Evolutionary conservation across 495 filamentous ascomycete species (phyloP).

Genomic region (Aspergillus avenaceus): DNA sequence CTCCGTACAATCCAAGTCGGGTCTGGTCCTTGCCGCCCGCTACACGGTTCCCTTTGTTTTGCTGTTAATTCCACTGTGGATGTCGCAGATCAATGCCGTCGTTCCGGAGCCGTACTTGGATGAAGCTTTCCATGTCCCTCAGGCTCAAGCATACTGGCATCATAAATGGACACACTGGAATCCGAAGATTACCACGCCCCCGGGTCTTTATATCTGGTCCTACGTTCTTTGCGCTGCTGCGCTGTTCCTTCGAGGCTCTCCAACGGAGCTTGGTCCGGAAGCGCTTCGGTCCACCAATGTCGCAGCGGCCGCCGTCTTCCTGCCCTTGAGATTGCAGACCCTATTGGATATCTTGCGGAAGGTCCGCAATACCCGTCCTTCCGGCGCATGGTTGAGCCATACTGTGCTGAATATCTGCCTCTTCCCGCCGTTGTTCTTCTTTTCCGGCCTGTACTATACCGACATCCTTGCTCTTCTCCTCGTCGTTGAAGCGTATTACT

Average conservation of each 20-base stretch:
- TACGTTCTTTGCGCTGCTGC: slow-evolving; percentile 36
- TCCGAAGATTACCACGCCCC: slow-evolving; percentile 93
- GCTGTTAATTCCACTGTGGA: slow-evolving; percentile 36
- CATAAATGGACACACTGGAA: slow-evolving; percentile 79
- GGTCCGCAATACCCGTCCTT: slow-evolving; percentile 32
- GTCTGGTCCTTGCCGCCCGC: slow-evolving; percentile 37
- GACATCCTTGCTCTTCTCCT: slow-evolving; percentile 63
- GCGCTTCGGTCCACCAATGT: slow-evolving; percentile 40
- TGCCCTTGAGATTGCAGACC: slow-evolving; percentile 43
- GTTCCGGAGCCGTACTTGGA: slow-evolving; percentile 87
- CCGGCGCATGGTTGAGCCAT: slow-evolving; percentile 48
- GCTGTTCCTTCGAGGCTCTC: slow-evolving; percentile 33
- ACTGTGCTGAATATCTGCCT: slow-evolving; percentile 75
- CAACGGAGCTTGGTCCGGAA: slow-evolving; percentile 33
- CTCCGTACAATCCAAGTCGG: slow-evolving; percentile 27
- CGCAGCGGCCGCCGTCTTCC: slow-evolving; percentile 27
- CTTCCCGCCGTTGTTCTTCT: slow-evolving; percentile 93
- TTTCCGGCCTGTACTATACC: slow-evolving; percentile 90
- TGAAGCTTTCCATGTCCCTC: slow-evolving; percentile 91
- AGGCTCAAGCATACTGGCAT: slow-evolving; percentile 81
- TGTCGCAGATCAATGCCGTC: slow-evolving; percentile 31
- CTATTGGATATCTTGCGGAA: slow-evolving; percentile 34
- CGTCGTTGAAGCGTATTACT: slow-evolving; percentile 63
- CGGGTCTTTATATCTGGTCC: slow-evolving; percentile 71
- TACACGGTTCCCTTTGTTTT: slow-evolving; percentile 41